phyloP scores from a whole-genome alignment of 495 filamentous ascomycete species.

The Hypoxylon subgilvum region DNA sequence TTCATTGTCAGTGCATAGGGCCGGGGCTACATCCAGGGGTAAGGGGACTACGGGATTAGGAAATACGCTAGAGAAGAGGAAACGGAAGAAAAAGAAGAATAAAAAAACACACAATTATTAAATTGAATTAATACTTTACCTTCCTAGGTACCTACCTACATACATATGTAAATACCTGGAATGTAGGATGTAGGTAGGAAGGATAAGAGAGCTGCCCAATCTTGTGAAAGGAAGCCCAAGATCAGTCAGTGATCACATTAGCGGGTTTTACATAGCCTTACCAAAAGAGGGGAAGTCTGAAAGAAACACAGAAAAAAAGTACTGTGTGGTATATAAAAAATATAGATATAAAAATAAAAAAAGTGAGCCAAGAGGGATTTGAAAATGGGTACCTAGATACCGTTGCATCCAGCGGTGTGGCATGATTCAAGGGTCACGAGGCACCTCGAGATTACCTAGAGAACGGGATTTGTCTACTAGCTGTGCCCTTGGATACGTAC shows the following conservation, averaged over 20 bases:
- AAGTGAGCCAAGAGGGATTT: constrained; percentile 10
- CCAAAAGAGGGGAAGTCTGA: constrained; percentile 20
- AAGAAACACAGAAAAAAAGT: constrained; percentile 3
- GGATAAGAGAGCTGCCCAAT: constrained; percentile 27
- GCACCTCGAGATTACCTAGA: constrained; percentile 27
- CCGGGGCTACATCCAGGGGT: constrained; percentile 27
- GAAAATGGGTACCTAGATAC: constrained; percentile 40
- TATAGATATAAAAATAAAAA: constrained; percentile 10
- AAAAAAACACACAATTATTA: constrained; percentile 25
- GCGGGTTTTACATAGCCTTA: constrained; percentile 28
- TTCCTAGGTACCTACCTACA: too few species aligned
- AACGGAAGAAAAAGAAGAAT: constrained; percentile 5
- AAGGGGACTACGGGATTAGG: constrained; percentile 6
- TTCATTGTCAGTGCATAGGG: constrained; percentile 28
- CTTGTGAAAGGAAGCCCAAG: constrained; percentile 19
- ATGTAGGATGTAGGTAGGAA: constrained; percentile 18
- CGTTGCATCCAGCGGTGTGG: constrained; percentile 39
- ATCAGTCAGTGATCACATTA: constrained; percentile 14
- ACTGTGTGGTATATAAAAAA: not conserved
- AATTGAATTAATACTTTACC: constrained; percentile 29
- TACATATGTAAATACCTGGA: too few species aligned
- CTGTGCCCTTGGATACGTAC: constrained; percentile 18
- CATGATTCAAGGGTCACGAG: constrained; percentile 41
- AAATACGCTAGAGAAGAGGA: constrained; percentile 18
- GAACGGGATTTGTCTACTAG: constrained; percentile 32